Conservation (phyloP, 2,329 filamentous ascomycete species). For the Periglandula ipomoeae region DNA sequence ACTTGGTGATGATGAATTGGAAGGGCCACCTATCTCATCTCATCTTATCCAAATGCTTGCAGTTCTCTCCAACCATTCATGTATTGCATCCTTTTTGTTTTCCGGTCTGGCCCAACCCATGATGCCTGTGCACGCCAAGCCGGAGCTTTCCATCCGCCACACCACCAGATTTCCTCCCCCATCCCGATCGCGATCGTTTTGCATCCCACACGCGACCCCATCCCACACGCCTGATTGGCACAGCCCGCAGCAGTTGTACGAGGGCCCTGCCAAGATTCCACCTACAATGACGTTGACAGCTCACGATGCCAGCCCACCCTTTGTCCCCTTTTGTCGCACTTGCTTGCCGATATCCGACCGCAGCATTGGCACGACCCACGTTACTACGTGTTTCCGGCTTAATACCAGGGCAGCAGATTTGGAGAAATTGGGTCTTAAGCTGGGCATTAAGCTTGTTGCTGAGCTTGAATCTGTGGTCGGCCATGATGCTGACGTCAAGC, state of each 20-base stretch:
- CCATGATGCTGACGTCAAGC: neutral
- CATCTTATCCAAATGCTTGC: no score
- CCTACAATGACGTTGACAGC: slow-evolving; percentile 1
- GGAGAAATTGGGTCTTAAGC: no score
- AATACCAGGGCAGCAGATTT: neutral
- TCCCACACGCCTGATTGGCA: neutral
- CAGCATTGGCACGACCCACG: no score
- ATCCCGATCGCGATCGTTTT: neutral
- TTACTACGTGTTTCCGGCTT: neutral
- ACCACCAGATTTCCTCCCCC: neutral
- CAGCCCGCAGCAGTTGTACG: neutral
- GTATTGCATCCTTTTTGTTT: no score
- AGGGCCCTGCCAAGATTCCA: slow-evolving; percentile 2
- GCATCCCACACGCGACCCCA: neutral
- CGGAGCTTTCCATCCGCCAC: neutral
- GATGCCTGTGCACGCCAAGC: no score
- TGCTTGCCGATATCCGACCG: neutral
- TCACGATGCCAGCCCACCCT: neutral
- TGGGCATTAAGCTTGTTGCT: neutral
- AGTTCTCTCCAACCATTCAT: no score
- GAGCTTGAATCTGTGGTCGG: neutral
- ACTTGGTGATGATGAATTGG: no score
- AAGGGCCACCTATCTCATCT: no score
- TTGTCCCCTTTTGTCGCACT: neutral
- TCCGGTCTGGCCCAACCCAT: no score